Percentiles rank a stretch among this genome's conserved stretches.
Evolutionary conservation across 192 early-diverging fungal genomes (phyloP).

Genomic region (Fimicolochytrium jonesii): DNA sequence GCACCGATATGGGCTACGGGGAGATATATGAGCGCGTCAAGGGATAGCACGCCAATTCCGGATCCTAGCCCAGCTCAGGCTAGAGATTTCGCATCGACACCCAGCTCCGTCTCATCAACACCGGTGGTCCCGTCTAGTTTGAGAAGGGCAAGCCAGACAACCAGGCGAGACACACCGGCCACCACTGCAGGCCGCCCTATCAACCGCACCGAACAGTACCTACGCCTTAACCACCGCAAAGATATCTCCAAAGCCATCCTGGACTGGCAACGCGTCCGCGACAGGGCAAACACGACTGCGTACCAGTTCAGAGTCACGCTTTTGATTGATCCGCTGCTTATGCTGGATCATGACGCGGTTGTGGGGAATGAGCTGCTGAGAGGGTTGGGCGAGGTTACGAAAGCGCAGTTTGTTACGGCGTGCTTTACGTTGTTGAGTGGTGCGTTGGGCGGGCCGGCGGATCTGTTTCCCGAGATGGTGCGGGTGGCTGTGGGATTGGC

Average conservation of each 20-base stretch:
- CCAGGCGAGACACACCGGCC: no score
- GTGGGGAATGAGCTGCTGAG: background rate
- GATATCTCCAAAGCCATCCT: constrained; percentile 9
- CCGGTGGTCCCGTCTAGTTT: no score
- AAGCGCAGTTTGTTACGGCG: background rate
- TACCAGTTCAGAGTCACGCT: background rate
- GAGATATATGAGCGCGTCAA: no score
- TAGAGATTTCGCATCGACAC: no score
- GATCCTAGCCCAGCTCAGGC: no score
- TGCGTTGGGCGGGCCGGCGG: background rate
- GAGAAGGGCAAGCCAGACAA: no score
- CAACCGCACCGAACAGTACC: no score
- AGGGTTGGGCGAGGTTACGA: background rate
- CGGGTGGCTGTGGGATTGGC: background rate
- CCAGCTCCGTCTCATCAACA: no score
- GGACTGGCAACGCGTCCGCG: background rate
- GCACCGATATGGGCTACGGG: no score
- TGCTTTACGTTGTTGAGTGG: background rate
- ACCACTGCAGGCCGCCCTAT: no score
- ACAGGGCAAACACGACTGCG: background rate
- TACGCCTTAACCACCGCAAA: constrained; percentile 5
- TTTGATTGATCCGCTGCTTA: background rate
- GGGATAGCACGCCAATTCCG: no score
- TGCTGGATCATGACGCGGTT: constrained; percentile 4
- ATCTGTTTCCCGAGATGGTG: constrained; percentile 3